phyloP scores from a whole-genome alignment of 352 stramenopile species.

The Phytopythium oedochilum region DNA sequence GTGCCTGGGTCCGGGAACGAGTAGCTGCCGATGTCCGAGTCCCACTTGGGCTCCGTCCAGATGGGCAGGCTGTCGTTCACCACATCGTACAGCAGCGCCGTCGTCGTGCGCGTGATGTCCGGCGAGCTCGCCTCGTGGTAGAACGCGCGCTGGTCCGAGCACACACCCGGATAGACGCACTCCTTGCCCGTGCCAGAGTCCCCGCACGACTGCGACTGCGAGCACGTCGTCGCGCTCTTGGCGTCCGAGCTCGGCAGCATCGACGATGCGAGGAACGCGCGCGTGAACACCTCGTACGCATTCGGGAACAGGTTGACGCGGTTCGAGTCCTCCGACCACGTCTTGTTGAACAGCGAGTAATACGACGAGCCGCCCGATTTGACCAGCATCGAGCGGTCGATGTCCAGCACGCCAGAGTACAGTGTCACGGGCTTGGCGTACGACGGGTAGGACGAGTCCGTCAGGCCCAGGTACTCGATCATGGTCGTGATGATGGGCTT shows the following conservation, averaged over 20 bases:
- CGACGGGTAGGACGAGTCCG: slow-evolving; percentile 34
- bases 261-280: slow-evolving; percentile 56
- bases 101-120: slow-evolving; percentile 45
- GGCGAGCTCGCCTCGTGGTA: slow-evolving; percentile 80
- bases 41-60: slow-evolving; percentile 74
- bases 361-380: slow-evolving; percentile 29
- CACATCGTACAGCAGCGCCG: slow-evolving; percentile 47
- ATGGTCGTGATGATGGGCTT: slow-evolving; percentile 50
- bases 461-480: slow-evolving; percentile 59
- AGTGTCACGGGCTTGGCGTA: slow-evolving; percentile 50
- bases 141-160: slow-evolving; percentile 43
- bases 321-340: slow-evolving; percentile 51
- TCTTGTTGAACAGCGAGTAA: slow-evolving; percentile 43
- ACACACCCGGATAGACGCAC: slow-evolving; percentile 78
- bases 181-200: slow-evolving; percentile 48
- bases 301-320: slow-evolving; percentile 71
- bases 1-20: slow-evolving; percentile 74
- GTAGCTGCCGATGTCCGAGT: slow-evolving; percentile 60
- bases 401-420: slow-evolving; percentile 46
- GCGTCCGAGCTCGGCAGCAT: slow-evolving; percentile 40
- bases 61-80: slow-evolving; percentile 65
- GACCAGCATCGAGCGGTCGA: slow-evolving; percentile 49
- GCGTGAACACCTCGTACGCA: slow-evolving; percentile 76
- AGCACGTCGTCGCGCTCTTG: slow-evolving; percentile 31
- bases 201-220: slow-evolving; percentile 47